A percentile compares a stretch with the other conserved stretches of the same genome.
phyloP scores from a whole-genome alignment of 2,329 filamentous ascomycete genomes.

The Fusarium acutatum region DNA sequence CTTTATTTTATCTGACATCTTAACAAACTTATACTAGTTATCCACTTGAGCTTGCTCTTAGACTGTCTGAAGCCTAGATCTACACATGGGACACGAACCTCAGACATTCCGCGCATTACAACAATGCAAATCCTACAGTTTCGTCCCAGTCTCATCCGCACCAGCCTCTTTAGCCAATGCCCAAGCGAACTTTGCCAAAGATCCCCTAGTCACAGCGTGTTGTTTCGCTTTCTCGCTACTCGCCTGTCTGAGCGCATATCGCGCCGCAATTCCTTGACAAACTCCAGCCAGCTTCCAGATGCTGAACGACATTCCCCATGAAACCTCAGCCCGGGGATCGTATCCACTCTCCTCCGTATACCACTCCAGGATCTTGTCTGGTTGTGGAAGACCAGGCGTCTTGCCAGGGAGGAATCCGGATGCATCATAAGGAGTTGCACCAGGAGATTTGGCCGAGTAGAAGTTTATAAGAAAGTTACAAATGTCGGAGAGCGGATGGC shows the following conservation, averaged over 20 bases:
- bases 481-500: conserved; percentile 93
- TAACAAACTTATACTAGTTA: background rate
- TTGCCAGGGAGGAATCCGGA: conserved; percentile 67
- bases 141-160: conserved; percentile 35
- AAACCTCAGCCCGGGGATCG: conserved; percentile 69
- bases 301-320: conserved; percentile 70
- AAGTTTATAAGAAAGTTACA: conserved; percentile 72
- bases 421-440: conserved; percentile 41
- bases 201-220: conserved; percentile 74
- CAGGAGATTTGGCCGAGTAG: conserved; percentile 46
- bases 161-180: conserved; percentile 65
- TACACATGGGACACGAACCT: background rate
- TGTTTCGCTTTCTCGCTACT: conserved; percentile 83
- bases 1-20: background rate
- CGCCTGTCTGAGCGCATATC: conserved; percentile 85
- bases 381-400: conserved; percentile 69
- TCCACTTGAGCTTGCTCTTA: background rate
- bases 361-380: conserved; percentile 53
- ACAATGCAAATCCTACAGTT: conserved; percentile 36
- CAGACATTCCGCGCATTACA: background rate
- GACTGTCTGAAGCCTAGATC: background rate
- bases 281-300: conserved; percentile 70
- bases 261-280: conserved; percentile 89
- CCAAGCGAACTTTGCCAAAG: conserved; percentile 84
- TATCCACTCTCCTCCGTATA: conserved; percentile 68